phyloP scores from a whole-genome alignment of 1,284 basidiomycete genomes.

The Moesziomyces aphidis region DNA sequence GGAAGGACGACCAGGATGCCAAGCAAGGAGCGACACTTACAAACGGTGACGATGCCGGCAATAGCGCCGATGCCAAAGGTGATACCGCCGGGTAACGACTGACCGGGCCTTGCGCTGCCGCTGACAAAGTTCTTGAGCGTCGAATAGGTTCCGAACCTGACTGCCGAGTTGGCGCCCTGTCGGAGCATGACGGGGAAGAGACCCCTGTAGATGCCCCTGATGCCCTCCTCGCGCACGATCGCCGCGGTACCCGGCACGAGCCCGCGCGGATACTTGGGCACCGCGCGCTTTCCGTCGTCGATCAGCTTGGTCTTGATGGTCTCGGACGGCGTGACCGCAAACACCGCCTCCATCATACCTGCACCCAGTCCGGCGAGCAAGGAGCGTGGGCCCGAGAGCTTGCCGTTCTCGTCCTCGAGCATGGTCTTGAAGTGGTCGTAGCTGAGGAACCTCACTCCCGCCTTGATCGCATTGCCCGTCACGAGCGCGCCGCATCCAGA shows the following conservation, averaged over 20 bases:
- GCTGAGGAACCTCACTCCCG: conserved; percentile 84
- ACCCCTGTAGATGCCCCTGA: conserved; percentile 84
- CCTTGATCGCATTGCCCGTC: conserved; percentile 64
- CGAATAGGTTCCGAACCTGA: conserved; percentile 95
- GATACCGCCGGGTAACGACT: conserved; percentile 84
- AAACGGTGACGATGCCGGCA: conserved; percentile 94
- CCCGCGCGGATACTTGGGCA: conserved; percentile 84
- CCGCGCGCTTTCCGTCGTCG: conserved; percentile 86
- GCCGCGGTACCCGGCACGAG: conserved; percentile 84
- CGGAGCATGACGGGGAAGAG: conserved; percentile 96
- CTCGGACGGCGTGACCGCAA: conserved; percentile 96
- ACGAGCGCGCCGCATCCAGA: conserved; percentile 63
- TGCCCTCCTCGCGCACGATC: conserved; percentile 86
- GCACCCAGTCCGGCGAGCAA: conserved; percentile 87
- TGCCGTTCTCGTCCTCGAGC: conserved; percentile 75
- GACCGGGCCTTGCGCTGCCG: conserved; percentile 83
- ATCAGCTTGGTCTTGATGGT: conserved; percentile 99
- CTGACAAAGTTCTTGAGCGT: conserved; percentile 87
- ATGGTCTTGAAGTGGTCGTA: conserved; percentile 92
- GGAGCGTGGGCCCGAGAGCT: conserved; percentile 39
- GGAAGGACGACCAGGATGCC: background rate
- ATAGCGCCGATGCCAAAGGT: conserved; percentile 95
- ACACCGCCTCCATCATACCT: conserved; percentile 91
- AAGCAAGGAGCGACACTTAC: conserved; percentile 68
- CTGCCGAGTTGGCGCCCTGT: conserved; percentile 95